phyloP scores from a whole-genome alignment of 352 stramenopile genomes.

The Pythium vanterpoolii region DNA sequence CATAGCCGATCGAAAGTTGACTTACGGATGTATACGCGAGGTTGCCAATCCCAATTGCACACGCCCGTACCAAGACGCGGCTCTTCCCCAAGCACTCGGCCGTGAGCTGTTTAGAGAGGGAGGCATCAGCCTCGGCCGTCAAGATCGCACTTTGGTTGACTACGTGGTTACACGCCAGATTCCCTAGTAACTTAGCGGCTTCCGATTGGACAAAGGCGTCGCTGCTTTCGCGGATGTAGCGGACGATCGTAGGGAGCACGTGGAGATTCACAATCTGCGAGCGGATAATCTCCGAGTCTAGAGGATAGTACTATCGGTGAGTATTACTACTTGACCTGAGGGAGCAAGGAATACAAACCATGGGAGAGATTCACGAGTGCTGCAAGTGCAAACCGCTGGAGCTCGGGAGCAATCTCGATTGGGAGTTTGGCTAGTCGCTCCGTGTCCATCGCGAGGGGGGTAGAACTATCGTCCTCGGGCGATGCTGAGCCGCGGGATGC shows the following conservation, averaged over 20 bases:
- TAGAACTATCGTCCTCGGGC: conserved; percentile 2
- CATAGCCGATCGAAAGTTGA: conserved; percentile 74
- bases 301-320: not conserved
- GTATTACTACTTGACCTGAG: not conserved
- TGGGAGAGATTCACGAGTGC: conserved; percentile 69
- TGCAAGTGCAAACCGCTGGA: conserved; percentile 45
- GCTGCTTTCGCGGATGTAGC: conserved; percentile 45
- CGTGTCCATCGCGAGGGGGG: conserved; percentile 23
- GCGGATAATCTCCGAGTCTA: conserved; percentile 71
- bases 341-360: conserved; percentile 42
- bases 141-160: conserved; percentile 71
- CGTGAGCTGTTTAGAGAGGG: conserved; percentile 29
- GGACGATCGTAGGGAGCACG: conserved; percentile 40
- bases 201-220: conserved; percentile 40
- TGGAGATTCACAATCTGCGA: conserved; percentile 65
- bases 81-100: conserved; percentile 32
- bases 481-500: not conserved
- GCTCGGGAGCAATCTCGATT: conserved; percentile 33
- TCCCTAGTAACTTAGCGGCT: conserved; percentile 62
- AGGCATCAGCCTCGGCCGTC: conserved; percentile 50
- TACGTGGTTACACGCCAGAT: conserved; percentile 62
- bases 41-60: conserved; percentile 58
- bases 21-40: conserved; percentile 65
- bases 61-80: conserved; percentile 37
- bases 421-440: conserved; percentile 33